Conservation (phyloP, 257 asterid species). For the Capsicum pubescens region DNA sequence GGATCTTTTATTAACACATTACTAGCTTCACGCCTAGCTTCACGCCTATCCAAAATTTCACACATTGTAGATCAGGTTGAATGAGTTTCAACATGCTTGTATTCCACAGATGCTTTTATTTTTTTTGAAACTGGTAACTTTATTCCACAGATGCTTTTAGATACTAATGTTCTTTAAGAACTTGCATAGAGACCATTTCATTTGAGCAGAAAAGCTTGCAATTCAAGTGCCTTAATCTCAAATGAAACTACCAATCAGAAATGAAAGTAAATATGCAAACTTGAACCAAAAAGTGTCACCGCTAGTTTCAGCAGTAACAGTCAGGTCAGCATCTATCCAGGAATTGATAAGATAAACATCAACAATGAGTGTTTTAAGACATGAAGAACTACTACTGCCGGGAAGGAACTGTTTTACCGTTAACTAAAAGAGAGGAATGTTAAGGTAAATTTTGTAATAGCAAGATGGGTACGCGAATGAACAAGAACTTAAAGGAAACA, state of each 20-base stretch:
- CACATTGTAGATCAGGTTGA: background rate
- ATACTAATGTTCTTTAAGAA: conserved; percentile 6
- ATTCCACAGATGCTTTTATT: conserved; percentile 10
- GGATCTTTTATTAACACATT: background rate
- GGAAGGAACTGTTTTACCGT: background rate
- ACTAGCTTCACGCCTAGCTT: conserved; percentile 16
- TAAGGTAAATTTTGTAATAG: background rate
- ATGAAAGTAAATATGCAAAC: conserved; percentile 1
- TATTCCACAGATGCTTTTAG: background rate
- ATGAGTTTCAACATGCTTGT: conserved; percentile 21
- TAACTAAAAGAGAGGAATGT: background rate
- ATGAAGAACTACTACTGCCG: background rate
- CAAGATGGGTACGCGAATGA: background rate
- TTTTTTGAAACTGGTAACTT: too few relatives aligned
- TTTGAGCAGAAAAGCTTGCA: background rate
- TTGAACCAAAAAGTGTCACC: conserved; percentile 13
- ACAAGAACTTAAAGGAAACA: conserved; percentile 13
- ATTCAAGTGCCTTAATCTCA: background rate
- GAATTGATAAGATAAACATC: conserved; percentile 7
- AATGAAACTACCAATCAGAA: conserved; percentile 20
- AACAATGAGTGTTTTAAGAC: background rate
- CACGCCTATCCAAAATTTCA: background rate
- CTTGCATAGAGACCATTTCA: conserved; percentile 23
- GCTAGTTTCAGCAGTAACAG: background rate
- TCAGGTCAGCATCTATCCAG: background rate